Percentiles rank a stretch among this genome's conserved stretches.
Conservation (phyloP, 352 stramenopile genomes). For the Phytophthora hibernalis region DNA sequence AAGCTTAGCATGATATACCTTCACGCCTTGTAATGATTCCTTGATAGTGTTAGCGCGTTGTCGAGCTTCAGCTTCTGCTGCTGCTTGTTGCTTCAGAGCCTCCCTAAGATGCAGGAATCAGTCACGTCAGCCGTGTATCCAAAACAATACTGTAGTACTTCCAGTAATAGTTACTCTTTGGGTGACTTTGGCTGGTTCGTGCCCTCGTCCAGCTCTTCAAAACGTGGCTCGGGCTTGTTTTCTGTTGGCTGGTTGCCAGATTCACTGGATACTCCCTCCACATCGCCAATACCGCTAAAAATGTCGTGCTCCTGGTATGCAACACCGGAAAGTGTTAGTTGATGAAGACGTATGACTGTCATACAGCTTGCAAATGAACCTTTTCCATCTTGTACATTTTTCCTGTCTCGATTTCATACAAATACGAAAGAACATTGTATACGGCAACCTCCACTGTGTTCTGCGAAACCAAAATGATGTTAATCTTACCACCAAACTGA, state of each 20-base stretch:
- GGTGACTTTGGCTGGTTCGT: conserved; percentile 23
- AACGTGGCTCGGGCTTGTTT: conserved; percentile 12
- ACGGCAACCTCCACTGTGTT: conserved; percentile 93
- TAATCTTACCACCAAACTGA: neutral
- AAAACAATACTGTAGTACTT: neutral
- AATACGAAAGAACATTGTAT: conserved; percentile 92
- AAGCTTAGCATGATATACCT: conserved; percentile 43
- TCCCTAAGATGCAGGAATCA: conserved; percentile 26
- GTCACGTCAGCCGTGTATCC: neutral
- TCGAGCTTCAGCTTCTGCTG: conserved; percentile 42
- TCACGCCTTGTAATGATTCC: conserved; percentile 65
- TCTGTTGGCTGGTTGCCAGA: conserved; percentile 15
- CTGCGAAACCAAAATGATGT: conserved; percentile 28
- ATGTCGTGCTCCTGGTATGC: conserved; percentile 70
- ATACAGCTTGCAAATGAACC: conserved; percentile 21
- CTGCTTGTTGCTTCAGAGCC: conserved; percentile 27
- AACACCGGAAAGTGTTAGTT: neutral
- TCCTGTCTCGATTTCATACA: conserved; percentile 92
- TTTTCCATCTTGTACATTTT: conserved; percentile 91
- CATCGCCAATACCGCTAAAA: conserved; percentile 85
- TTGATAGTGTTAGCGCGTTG: conserved; percentile 49
- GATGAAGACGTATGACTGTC: neutral
- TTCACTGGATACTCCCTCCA: conserved; percentile 20
- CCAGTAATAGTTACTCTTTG: conserved; percentile 15
- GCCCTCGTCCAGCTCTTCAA: conserved; percentile 43